Evolutionary conservation across 169 alveolate species (phyloP), one percentile per base, ranked within the genome.

Genomic region (Plasmodium cynomolgi): DNA sequence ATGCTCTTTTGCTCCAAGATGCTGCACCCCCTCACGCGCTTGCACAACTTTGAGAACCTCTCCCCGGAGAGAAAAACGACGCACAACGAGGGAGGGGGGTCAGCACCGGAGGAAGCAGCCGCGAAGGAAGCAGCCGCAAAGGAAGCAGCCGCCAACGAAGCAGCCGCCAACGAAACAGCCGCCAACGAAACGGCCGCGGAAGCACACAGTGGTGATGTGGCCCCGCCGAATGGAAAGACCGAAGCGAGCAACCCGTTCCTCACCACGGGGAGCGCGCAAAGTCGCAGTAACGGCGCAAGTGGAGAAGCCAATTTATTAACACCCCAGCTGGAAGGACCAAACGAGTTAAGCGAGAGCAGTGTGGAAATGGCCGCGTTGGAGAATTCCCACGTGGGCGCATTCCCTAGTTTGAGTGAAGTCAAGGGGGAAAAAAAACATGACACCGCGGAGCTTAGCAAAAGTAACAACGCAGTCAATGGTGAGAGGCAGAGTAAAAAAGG

Each of bases 11-110:
- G 81, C 29, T 47, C 84, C 1, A 91, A 83, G 83, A 91, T 91
- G 95, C 23, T 91, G 29, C 95, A 91, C 47, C 95, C 95, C 56
- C 71, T 82, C 75, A 91, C 95, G 54, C 74, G 80, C 17, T 33
- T 86, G 4, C 77, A 86, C 79, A 47, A 58, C 41, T 54, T 79
- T 75, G 80, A 86, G 44, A 23, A 26, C n/a, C 77, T 68, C n/a
- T 68, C 77, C 31, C 37, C 77, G 37, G 39, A 15, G 62, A 17
- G 17, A 2, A 68, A 68, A 20, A 20, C 75, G n/a, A 3, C 37
- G 15, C 0, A 26, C 6, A 26, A 68, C 11, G n/a, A 0, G 9
- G 37, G 17, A 23, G 41, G 5, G n/a, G 41, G 3, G 3, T 0
- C 77, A 15, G 77, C 37, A 26, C 8, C 37, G 77, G 37, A 23